These are phyloP conservation scores for Tetradesmus obliquus DNA, from an alignment of 139 green algal species.

Conservation along the genomic window DNA sequence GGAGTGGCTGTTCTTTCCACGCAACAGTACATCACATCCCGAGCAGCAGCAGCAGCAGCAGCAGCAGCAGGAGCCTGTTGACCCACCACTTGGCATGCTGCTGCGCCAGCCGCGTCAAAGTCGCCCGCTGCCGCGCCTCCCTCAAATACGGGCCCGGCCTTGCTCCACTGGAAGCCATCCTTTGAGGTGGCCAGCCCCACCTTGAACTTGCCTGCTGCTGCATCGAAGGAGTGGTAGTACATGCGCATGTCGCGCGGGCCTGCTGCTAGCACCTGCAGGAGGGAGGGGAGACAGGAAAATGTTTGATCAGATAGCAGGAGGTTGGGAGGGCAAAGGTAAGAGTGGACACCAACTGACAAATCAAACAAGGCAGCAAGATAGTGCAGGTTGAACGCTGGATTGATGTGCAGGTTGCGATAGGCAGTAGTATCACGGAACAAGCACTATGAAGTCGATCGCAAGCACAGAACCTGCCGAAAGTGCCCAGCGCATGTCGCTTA, in stretches of 20 bases:
- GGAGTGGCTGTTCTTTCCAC: not conserved
- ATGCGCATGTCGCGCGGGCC: constrained; percentile 88
- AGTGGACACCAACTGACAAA: too few species aligned
- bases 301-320: not conserved
- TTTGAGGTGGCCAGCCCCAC: constrained; percentile 79
- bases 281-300: constrained; percentile 40
- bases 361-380: too few species aligned
- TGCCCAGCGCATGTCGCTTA: not conserved
- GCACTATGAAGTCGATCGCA: too few species aligned
- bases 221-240: constrained; percentile 90
- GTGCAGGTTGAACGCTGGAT: too few species aligned
- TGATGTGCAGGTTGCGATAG: too few species aligned
- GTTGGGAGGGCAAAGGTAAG: not conserved
- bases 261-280: constrained; percentile 65
- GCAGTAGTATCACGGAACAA: too few species aligned
- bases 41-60: not conserved
- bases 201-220: constrained; percentile 50
- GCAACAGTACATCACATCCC: not conserved
- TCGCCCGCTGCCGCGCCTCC: constrained; percentile 36
- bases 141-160: constrained; percentile 67
- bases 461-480: too few species aligned
- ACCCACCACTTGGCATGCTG: constrained; percentile 65
- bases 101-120: constrained; percentile 75
- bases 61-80: too few species aligned
- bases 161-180: constrained; percentile 85